phyloP scores from a whole-genome alignment of 306 rosid species.

The Astragalus membranaceus region DNA sequence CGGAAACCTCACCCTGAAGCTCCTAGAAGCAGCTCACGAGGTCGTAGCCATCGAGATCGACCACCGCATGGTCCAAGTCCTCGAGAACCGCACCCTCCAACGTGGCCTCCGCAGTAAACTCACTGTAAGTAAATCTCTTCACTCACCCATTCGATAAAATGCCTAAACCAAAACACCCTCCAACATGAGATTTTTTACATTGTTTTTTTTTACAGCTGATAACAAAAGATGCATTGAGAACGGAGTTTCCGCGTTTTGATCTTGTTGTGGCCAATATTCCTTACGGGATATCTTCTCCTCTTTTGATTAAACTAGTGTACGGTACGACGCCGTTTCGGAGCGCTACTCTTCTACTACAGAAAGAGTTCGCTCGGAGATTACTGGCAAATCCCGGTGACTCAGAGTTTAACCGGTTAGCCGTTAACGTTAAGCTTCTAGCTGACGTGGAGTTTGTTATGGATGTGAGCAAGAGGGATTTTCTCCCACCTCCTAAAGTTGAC shows the following conservation, averaged over 20 bases:
- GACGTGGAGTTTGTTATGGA: conserved; percentile 69
- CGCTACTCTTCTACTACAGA: conserved; percentile 85
- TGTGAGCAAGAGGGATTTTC: conserved; percentile 83
- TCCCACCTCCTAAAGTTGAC: conserved; percentile 81
- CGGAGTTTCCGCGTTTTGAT: conserved; percentile 61
- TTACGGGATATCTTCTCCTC: conserved; percentile 75
- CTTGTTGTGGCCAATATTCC: conserved; percentile 89
- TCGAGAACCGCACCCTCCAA: conserved; percentile 48
- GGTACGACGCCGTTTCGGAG: conserved; percentile 48
- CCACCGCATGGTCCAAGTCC: conserved; percentile 65
- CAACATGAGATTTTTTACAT: background rate
- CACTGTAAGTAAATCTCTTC: conserved; percentile 27
- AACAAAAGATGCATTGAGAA: conserved; percentile 62
- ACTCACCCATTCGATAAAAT: conserved; percentile 16
- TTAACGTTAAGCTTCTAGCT: conserved; percentile 69
- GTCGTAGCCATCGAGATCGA: conserved; percentile 78
- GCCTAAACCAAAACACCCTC: background rate
- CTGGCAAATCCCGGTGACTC: conserved; percentile 68
- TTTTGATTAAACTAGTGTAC: conserved; percentile 55
- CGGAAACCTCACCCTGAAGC: conserved; percentile 83
- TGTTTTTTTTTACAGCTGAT: conserved; percentile 46
- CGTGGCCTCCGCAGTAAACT: conserved; percentile 22
- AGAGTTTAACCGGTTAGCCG: conserved; percentile 75
- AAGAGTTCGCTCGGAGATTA: conserved; percentile 80
- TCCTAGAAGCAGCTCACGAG: conserved; percentile 54